Percentiles rank a stretch among this genome's conserved stretches.
Conservation (phyloP, 176 grass and related monocot species). For the Zoysia pacifica region DNA sequence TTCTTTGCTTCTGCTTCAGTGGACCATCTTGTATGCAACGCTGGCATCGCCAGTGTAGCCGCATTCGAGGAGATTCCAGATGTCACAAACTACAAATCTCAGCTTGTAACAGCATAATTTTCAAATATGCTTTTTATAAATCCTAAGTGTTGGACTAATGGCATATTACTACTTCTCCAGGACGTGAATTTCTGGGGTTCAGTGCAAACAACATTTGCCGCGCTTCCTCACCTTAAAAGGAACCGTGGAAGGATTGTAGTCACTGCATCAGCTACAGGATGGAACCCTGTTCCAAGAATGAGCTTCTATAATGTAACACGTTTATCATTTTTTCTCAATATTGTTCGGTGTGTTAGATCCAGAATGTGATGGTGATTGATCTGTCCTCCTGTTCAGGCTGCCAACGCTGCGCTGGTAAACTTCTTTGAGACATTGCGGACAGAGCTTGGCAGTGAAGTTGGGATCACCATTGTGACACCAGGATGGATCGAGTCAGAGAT, state of each 20-base stretch:
- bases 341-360: neutral
- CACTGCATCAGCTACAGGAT: slow-evolving; percentile 54
- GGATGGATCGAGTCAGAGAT: slow-evolving; percentile 75
- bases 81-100: slow-evolving; percentile 47
- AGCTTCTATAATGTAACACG: slow-evolving; percentile 53
- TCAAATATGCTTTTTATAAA: neutral
- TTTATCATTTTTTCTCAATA: neutral
- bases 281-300: slow-evolving; percentile 58
- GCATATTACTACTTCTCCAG: slow-evolving; percentile 3
- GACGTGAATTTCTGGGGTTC: slow-evolving; percentile 84
- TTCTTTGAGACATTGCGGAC: slow-evolving; percentile 65
- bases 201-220: slow-evolving; percentile 58
- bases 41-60: slow-evolving; percentile 45
- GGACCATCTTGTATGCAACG: slow-evolving; percentile 74
- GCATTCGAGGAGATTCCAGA: slow-evolving; percentile 63
- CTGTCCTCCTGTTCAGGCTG: slow-evolving; percentile 38
- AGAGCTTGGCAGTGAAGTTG: slow-evolving; percentile 44
- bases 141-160: neutral
- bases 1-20: slow-evolving; percentile 32
- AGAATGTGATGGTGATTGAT: neutral
- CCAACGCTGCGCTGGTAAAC: slow-evolving; percentile 66
- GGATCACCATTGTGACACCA: slow-evolving; percentile 62
- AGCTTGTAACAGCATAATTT: slow-evolving; percentile 29
- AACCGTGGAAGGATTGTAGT: slow-evolving; percentile 59
- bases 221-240: slow-evolving; percentile 60